phyloP scores from a whole-genome alignment of 371 early-diverging fungal genomes.

The Mortierella sp. region DNA sequence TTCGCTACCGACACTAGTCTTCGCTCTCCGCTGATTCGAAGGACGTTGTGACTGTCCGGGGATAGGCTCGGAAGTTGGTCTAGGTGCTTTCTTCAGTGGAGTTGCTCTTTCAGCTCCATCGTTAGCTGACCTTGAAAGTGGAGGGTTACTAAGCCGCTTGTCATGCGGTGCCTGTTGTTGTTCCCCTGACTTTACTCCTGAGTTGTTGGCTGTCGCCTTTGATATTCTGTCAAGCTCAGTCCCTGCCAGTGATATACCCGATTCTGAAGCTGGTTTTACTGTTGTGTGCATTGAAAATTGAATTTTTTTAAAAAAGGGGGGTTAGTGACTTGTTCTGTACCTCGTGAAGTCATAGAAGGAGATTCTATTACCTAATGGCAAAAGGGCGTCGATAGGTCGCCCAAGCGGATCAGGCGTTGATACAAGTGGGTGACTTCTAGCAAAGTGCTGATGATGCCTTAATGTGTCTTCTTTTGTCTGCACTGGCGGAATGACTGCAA shows the following conservation, averaged over 20 bases:
- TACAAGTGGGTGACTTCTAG: slow-evolving; percentile 37
- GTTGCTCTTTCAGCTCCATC: background rate
- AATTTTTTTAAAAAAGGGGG: background rate
- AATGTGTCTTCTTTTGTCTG: slow-evolving; percentile 26
- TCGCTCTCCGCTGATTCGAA: slow-evolving; percentile 6
- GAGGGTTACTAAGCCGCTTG: background rate
- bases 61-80: slow-evolving; percentile 21
- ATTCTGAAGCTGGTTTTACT: slow-evolving; percentile 27
- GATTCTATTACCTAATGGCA: slow-evolving; percentile 22
- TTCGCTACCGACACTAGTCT: slow-evolving; percentile 2
- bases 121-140: background rate
- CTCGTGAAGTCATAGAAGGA: background rate
- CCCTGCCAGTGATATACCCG: slow-evolving; percentile 14
- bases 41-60: background rate
- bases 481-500: slow-evolving; percentile 39
- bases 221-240: slow-evolving; percentile 26
- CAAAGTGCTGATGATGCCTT: slow-evolving; percentile 30
- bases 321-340: background rate
- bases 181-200: background rate
- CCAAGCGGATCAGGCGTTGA: slow-evolving; percentile 25
- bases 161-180: background rate
- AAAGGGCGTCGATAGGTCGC: slow-evolving; percentile 33
- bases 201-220: background rate
- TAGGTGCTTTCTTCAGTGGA: background rate
- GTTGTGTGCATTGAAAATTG: background rate